Evolutionary conservation across 2,329 filamentous ascomycete species (phyloP), one percentile per base, ranked within the genome.

Genomic region (Cladosporium colombiae): DNA sequence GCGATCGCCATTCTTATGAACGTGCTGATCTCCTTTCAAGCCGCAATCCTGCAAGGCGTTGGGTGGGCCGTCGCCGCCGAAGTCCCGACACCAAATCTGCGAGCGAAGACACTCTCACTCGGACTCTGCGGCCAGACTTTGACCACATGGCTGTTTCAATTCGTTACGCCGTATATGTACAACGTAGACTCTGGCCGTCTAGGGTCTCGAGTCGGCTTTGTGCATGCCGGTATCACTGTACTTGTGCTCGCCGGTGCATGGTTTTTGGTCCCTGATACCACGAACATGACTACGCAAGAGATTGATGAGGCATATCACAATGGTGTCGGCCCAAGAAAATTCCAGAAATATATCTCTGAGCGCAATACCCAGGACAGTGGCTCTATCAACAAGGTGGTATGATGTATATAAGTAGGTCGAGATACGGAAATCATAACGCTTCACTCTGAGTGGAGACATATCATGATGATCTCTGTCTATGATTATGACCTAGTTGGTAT

Each of bases 61-160:
- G 50, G 50, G 2, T 53, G 50, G 50, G 50, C 50, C 3, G 25
- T 53, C 16, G 50, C 50, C 3, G 50, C 50, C 13, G 50, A 53
- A 13, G 50, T 53, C 0, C 50, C 50, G 3, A 53, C 50, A 31
- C 50, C 50, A 5, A 53, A 31, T 13, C 7, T 53, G 18, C 50
- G 50, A 31, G 50, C 50, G 14, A 53, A 53, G 50, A 53, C 50
- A 31, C 50, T 53, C 2, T 53, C 50, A 5, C 25, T 53, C 16
- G 50, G 50, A 33, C 23, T 53, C 25, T 53, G 50, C 16, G 50
- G 50, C 16, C 50, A 53, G 25, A 53, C 50, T 29, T n/a, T 53
- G 50, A 53, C 50, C 50, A 53, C 50, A 33, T 53, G 50, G 50
- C 50, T 53, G 16, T 53, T 53, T 16, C 50, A 53, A 16, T 53